These are phyloP conservation scores for Spirogloea muscicola DNA, from an alignment of 139 green algal species.

Conservation along the genomic window DNA sequence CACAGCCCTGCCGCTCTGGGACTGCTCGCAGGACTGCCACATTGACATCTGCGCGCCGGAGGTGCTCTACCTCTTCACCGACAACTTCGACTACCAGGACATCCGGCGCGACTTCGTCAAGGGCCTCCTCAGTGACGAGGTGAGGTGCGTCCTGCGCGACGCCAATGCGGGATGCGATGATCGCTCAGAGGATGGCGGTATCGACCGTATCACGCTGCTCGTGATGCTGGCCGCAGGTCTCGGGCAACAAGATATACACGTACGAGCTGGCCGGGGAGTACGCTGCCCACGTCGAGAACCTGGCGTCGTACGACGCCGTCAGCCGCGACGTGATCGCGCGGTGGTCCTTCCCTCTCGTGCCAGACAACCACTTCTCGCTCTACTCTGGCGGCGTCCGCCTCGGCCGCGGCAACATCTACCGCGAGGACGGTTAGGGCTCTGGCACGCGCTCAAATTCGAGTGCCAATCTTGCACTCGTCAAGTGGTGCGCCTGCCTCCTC, in stretches of 20 bases:
- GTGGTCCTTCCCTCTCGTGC: conserved; percentile 72
- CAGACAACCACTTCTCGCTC: conserved; percentile 69
- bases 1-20: no score
- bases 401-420: conserved; percentile 47
- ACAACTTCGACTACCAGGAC: conserved; percentile 98
- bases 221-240: no score
- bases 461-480: no score
- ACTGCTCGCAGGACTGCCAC: conserved; percentile 58
- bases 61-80: conserved; percentile 89
- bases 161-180: no score
- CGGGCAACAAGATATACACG: conserved; percentile 92
- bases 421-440: conserved; percentile 29
- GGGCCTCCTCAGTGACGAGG: conserved; percentile 88
- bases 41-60: conserved; percentile 89
- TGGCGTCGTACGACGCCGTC: conserved; percentile 68
- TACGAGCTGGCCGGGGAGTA: conserved; percentile 74
- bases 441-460: no score
- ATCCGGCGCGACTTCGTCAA: conserved; percentile 82
- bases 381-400: conserved; percentile 52
- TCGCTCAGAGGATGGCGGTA: no score
- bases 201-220: no score
- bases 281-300: conserved; percentile 66
- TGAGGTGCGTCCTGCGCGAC: no score
- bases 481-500: no score
- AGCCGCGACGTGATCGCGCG: conserved; percentile 64